Percentiles rank a stretch among this genome's conserved stretches.
Evolutionary conservation across 768 basidiomycete species (phyloP).

Genomic region (Lentinula raphanica): DNA sequence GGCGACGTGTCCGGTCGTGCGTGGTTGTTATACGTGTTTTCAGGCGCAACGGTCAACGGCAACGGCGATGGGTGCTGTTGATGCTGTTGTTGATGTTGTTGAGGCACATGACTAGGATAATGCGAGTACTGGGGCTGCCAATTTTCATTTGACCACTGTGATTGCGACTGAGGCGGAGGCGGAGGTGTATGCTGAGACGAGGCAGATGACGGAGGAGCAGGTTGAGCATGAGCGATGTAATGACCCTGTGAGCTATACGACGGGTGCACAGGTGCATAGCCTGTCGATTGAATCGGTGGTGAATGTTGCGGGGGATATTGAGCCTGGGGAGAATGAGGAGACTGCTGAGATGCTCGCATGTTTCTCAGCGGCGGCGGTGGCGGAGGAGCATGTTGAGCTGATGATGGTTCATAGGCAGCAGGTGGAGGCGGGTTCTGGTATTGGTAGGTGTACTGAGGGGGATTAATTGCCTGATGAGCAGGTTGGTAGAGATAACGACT

Average conservation of each 20-base stretch:
- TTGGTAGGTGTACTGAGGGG: slow-evolving; percentile 47
- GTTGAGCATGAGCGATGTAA: slow-evolving; percentile 14
- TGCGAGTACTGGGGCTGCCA: neutral
- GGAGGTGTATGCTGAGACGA: slow-evolving; percentile 19
- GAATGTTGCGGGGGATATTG: slow-evolving; percentile 21
- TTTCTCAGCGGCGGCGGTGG: slow-evolving; percentile 15
- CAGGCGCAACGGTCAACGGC: slow-evolving; percentile 22
- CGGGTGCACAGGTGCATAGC: neutral
- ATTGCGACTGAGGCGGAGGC: slow-evolving; percentile 26
- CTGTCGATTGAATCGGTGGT: slow-evolving; percentile 4
- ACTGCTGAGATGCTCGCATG: neutral
- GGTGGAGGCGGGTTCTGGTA: slow-evolving; percentile 26
- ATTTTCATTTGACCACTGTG: slow-evolving; percentile 10
- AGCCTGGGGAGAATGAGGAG: slow-evolving; percentile 13
- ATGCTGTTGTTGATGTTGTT: slow-evolving; percentile 17
- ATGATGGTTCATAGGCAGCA: neutral
- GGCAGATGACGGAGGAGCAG: slow-evolving; percentile 1
- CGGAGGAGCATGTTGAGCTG: slow-evolving; percentile 8
- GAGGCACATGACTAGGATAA: neutral
- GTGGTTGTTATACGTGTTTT: slow-evolving; percentile 28
- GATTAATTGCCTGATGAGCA: slow-evolving; percentile 32
- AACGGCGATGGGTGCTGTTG: slow-evolving; percentile 14
- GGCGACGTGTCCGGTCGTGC: slow-evolving; percentile 22
- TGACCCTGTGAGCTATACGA: slow-evolving; percentile 6
- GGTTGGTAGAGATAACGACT: slow-evolving; percentile 52